Evolutionary conservation across 768 basidiomycete species (phyloP).

Genomic region (Tubosaeta sp.): DNA sequence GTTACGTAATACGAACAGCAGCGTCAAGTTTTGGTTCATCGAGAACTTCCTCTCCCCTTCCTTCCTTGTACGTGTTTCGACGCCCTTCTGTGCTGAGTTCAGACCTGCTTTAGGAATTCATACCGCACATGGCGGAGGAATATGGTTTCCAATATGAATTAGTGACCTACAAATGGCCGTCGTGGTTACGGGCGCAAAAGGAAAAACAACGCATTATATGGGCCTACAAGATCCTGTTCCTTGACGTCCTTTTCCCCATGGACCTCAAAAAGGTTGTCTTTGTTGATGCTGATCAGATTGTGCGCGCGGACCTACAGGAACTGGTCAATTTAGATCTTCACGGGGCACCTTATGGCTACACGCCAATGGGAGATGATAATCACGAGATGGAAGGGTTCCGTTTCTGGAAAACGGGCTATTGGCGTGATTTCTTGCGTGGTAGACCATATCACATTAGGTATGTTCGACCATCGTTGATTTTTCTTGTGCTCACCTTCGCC

Average conservation of each 20-base stretch:
- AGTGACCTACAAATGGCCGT: conserved; percentile 99
- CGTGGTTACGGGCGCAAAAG: conserved; percentile 93
- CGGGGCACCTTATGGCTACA: conserved; percentile 92
- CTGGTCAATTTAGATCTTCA: conserved; percentile 90
- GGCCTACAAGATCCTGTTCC: conserved; percentile 99
- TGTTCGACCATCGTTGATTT: conserved; percentile 14
- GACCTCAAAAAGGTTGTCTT: conserved; percentile 99
- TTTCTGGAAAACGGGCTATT: conserved; percentile 98
- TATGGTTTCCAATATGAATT: conserved; percentile 96
- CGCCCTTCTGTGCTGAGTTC: background rate
- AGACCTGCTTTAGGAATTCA: conserved; percentile 66
- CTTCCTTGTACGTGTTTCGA: conserved; percentile 64
- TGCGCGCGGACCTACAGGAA: conserved; percentile 92
- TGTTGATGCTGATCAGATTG: conserved; percentile 97
- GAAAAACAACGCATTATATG: conserved; percentile 99
- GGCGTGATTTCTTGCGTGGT: conserved; percentile 84
- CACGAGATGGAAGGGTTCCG: conserved; percentile 95
- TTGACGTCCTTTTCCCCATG: conserved; percentile 98
- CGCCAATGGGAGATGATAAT: conserved; percentile 97
- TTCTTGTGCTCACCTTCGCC: conserved; percentile 2
- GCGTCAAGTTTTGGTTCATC: conserved; percentile 99
- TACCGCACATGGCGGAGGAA: conserved; percentile 85
- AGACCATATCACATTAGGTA: conserved; percentile 94
- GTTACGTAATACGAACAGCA: conserved; percentile 86
- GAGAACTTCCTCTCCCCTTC: conserved; percentile 98